Evolutionary conservation across 257 asterid genomes (phyloP).

Genomic region (Asclepias syriaca): DNA sequence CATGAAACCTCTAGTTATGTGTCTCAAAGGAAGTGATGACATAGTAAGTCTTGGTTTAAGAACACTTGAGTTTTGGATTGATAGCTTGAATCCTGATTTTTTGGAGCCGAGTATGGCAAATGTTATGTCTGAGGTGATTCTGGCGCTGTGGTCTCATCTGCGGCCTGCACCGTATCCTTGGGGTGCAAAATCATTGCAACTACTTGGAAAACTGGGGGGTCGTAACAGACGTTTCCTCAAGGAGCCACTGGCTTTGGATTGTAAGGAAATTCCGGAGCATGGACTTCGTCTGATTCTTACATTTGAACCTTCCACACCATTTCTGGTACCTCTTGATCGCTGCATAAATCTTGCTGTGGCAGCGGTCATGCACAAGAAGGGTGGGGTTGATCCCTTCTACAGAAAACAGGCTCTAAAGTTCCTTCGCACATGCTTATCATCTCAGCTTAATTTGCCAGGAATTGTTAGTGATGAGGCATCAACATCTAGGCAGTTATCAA

Average conservation of each 20-base stretch:
- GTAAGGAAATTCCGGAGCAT: constrained; percentile 99
- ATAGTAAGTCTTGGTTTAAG: constrained; percentile 87
- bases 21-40: constrained; percentile 93
- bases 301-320: constrained; percentile 96
- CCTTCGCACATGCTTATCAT: constrained; percentile 89
- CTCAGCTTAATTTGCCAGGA: constrained; percentile 97
- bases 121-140: constrained; percentile 97
- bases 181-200: constrained; percentile 94
- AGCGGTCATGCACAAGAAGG: constrained; percentile 82
- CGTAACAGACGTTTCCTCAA: constrained; percentile 97
- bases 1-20: constrained; percentile 97
- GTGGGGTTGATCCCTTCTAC: constrained; percentile 64
- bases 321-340: constrained; percentile 96
- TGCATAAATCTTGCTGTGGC: constrained; percentile 96
- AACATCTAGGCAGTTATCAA: constrained; percentile 61
- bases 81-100: constrained; percentile 98
- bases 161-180: constrained; percentile 94
- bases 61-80: constrained; percentile 99
- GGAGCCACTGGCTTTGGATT: constrained; percentile 95
- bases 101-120: constrained; percentile 99
- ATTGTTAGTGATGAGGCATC: constrained; percentile 68
- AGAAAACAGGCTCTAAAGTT: constrained; percentile 88
- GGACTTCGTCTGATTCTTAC: constrained; percentile 95
- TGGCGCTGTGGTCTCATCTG: constrained; percentile 96
- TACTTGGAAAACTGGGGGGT: constrained; percentile 98